Evolutionary conservation across 2,329 filamentous ascomycete species (phyloP).

Genomic region (Epichloe brachyelytri): DNA sequence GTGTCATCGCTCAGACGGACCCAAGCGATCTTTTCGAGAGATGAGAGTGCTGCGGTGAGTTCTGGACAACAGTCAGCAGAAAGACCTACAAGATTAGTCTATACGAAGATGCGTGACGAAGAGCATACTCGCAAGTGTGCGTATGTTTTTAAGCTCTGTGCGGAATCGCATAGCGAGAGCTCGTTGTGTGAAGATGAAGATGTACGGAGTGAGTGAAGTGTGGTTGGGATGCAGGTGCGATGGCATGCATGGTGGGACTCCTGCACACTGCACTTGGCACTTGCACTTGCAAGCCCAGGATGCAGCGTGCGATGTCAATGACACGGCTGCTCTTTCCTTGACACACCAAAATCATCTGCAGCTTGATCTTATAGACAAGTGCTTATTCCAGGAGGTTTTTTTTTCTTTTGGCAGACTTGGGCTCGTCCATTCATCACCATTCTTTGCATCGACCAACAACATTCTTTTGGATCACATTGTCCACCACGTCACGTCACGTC

Average conservation of each 20-base stretch:
- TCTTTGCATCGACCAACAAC: background rate
- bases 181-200: background rate
- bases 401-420: background rate
- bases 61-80: slow-evolving; percentile 27
- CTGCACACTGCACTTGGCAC: background rate
- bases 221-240: slow-evolving; percentile 1
- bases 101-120: background rate
- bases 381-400: background rate
- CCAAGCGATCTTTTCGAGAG: slow-evolving; percentile 76
- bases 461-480: slow-evolving; percentile 3
- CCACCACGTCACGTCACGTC: background rate
- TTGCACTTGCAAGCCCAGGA: background rate
- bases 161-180: slow-evolving; percentile 47
- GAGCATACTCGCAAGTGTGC: slow-evolving; percentile 48
- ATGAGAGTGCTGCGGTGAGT: slow-evolving; percentile 49
- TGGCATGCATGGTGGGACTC: background rate
- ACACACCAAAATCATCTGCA: too few species aligned
- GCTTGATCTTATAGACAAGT: too few species aligned
- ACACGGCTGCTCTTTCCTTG: background rate
- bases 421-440: background rate
- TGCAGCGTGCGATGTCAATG: background rate
- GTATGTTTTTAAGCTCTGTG: slow-evolving; percentile 52
- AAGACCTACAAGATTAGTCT: background rate
- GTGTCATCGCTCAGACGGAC: slow-evolving; percentile 76
- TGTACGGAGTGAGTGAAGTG: background rate